Conservation (phyloP, 2,329 filamentous ascomycete genomes). For the Calonectria pseudoreteaudii region DNA sequence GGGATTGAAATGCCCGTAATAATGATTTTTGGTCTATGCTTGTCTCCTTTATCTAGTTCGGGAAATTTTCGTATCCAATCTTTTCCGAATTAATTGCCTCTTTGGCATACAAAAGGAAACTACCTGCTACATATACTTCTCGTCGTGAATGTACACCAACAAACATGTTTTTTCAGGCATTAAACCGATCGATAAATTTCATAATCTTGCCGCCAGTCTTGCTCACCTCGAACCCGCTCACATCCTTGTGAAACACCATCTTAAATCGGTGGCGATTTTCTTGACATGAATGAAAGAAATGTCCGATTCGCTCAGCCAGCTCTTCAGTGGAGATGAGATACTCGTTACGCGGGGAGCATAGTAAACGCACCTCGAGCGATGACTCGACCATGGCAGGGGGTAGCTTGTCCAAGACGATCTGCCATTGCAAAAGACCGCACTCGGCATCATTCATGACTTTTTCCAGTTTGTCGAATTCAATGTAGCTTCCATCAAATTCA, state of each 20-base stretch:
- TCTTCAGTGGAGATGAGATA: constrained; percentile 21
- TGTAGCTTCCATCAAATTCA: constrained; percentile 52
- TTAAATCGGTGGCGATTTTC: constrained; percentile 46
- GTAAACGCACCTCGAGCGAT: constrained; percentile 41
- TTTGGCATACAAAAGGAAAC: background rate
- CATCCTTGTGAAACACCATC: constrained; percentile 50
- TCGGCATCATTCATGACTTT: constrained; percentile 37
- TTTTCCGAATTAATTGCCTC: background rate
- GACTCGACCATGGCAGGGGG: constrained; percentile 38
- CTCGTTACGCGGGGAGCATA: constrained; percentile 29
- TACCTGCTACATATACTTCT: background rate
- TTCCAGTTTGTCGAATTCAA: constrained; percentile 49
- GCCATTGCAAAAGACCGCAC: constrained; percentile 55
- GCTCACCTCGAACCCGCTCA: constrained; percentile 45
- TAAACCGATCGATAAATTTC: constrained; percentile 43
- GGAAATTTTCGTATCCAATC: no score
- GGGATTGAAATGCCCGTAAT: background rate
- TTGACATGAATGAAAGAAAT: constrained; percentile 39
- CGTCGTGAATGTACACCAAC: no score
- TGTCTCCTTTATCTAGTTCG: background rate
- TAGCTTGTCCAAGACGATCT: constrained; percentile 51
- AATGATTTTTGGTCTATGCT: background rate
- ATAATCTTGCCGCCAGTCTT: constrained; percentile 42
- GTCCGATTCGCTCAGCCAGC: constrained; percentile 33
- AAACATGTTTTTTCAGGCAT: no score